Conservation (phyloP, 352 stramenopile species). For the Phytopythium chamaehyphon region DNA sequence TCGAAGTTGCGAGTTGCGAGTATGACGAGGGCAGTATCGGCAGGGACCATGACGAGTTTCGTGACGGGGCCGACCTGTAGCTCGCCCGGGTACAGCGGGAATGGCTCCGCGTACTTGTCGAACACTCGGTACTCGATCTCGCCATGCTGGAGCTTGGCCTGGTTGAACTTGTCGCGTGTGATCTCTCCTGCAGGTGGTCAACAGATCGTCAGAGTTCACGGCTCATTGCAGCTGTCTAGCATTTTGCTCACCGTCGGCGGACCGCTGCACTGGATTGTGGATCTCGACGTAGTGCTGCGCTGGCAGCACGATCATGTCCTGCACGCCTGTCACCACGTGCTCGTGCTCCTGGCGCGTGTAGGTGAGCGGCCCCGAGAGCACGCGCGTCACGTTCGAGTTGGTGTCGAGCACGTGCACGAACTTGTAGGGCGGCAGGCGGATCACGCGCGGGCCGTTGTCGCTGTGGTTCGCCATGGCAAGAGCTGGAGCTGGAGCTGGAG, state of each 20-base stretch:
- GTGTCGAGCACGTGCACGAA: slow-evolving; percentile 83
- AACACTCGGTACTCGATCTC: slow-evolving; percentile 77
- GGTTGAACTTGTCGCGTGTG: slow-evolving; percentile 57
- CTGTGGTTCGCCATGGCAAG: slow-evolving; percentile 7
- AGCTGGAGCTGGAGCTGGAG: slow-evolving; percentile 5
- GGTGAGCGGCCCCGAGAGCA: slow-evolving; percentile 69
- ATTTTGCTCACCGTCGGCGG: slow-evolving; percentile 19
- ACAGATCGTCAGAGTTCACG: too few species aligned
- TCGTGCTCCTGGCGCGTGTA: slow-evolving; percentile 83
- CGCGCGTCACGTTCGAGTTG: slow-evolving; percentile 80
- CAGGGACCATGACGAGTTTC: slow-evolving; percentile 48
- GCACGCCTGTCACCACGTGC: slow-evolving; percentile 48
- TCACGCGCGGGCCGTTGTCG: slow-evolving; percentile 54
- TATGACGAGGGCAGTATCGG: slow-evolving; percentile 59
- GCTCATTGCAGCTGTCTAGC: too few species aligned
- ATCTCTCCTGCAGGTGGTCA: slow-evolving; percentile 39
- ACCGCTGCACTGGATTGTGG: slow-evolving; percentile 57
- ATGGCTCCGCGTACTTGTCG: slow-evolving; percentile 71
- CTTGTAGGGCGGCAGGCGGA: slow-evolving; percentile 76
- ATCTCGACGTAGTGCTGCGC: slow-evolving; percentile 79
- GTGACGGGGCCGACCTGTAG: slow-evolving; percentile 51
- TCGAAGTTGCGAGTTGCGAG: slow-evolving; percentile 59
- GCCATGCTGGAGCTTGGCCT: slow-evolving; percentile 76
- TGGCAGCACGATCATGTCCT: slow-evolving; percentile 77
- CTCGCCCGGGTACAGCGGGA: slow-evolving; percentile 71